A percentile compares a stretch with the other conserved stretches of the same genome.
Evolutionary conservation across 106 monocot species (phyloP).

Genomic region (Triglochin maritima): DNA sequence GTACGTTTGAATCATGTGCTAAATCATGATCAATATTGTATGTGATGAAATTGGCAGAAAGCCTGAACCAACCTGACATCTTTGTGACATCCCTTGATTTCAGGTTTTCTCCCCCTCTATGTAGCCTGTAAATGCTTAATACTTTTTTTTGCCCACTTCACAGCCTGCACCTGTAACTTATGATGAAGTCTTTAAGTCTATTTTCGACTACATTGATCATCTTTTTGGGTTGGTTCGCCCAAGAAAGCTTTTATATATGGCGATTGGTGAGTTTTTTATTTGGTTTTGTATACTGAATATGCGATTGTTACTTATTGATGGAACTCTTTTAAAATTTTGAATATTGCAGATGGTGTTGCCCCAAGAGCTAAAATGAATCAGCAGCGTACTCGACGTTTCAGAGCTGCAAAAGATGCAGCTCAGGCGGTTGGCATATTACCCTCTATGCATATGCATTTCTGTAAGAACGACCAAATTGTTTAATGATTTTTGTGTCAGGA

Average conservation of each 20-base stretch:
- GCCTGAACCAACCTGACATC: too few relatives aligned
- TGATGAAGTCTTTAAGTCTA: slow-evolving; percentile 80
- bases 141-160: slow-evolving; percentile 3
- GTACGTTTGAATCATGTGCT: too few relatives aligned
- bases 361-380: slow-evolving; percentile 98
- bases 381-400: slow-evolving; percentile 72
- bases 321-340: not conserved
- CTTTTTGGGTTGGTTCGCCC: slow-evolving; percentile 77
- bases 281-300: not conserved
- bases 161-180: slow-evolving; percentile 75
- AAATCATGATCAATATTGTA: too few relatives aligned
- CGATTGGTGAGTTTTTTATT: slow-evolving; percentile 51
- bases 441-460: not conserved
- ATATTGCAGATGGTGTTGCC: slow-evolving; percentile 74
- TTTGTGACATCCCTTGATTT: too few relatives aligned
- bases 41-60: too few relatives aligned
- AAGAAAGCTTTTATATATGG: slow-evolving; percentile 82
- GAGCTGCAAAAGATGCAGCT: slow-evolving; percentile 87
- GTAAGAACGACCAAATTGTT: not conserved
- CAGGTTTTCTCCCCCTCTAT: too few relatives aligned
- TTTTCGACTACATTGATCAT: slow-evolving; percentile 88
- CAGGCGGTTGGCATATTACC: slow-evolving; percentile 40
- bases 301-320: not conserved
- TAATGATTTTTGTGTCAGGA: slow-evolving; percentile 20
- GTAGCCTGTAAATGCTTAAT: too few relatives aligned